A percentile compares a stretch with the other conserved stretches of the same genome.
Evolutionary conservation across 371 early-diverging fungal genomes (phyloP).

Genomic region (Mucor indicus): DNA sequence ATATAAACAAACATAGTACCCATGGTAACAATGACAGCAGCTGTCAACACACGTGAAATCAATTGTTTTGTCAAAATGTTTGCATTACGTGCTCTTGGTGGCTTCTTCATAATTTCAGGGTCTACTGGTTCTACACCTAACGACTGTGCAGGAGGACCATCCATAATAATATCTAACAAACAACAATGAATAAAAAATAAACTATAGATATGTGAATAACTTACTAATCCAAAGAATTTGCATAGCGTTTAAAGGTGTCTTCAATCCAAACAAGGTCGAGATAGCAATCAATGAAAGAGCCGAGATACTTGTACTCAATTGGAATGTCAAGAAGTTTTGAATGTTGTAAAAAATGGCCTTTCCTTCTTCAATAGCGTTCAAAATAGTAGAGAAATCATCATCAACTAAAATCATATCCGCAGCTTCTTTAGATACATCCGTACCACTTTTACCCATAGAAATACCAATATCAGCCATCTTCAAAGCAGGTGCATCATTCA

Average conservation of each 20-base stretch:
- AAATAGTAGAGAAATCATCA: conserved; percentile 81
- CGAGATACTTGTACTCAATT: conserved; percentile 81
- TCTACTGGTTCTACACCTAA: conserved; percentile 86
- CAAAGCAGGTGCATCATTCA: conserved; percentile 93
- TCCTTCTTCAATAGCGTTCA: conserved; percentile 88
- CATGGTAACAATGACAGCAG: conserved; percentile 77
- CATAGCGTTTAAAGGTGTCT: conserved; percentile 96
- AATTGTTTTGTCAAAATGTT: conserved; percentile 78
- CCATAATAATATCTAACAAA: conserved; percentile 80
- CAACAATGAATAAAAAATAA: background rate
- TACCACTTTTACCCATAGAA: conserved; percentile 88
- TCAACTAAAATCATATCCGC: conserved; percentile 92
- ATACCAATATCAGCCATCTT: conserved; percentile 89
- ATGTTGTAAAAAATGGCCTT: conserved; percentile 93
- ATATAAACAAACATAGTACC: conserved; percentile 88
- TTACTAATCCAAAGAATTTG: conserved; percentile 96
- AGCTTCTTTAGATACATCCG: conserved; percentile 90
- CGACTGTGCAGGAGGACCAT: conserved; percentile 92
- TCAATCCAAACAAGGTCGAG: conserved; percentile 80
- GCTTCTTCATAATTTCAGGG: conserved; percentile 78
- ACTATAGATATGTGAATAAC: conserved; percentile 7
- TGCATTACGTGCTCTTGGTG: conserved; percentile 72
- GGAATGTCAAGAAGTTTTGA: conserved; percentile 88
- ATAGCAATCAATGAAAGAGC: conserved; percentile 86
- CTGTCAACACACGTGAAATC: conserved; percentile 73